Base-by-base conservation (phyloP, 345 rosid genomes). In the Bretschneidera sinensis region DNA sequence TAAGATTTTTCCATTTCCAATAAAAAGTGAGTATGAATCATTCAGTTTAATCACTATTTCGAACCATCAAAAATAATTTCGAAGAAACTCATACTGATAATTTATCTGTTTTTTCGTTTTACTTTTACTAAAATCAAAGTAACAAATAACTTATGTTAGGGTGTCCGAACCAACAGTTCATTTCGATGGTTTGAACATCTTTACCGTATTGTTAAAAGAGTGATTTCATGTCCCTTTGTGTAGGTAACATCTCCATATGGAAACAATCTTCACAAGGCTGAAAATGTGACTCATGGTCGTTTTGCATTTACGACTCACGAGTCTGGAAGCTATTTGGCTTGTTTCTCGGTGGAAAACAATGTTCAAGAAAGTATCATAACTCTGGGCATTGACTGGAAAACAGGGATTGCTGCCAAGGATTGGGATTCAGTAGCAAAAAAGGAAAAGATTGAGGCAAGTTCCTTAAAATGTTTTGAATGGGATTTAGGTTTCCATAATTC, bases 401-500 rank as follows among this genome's bases (percentile, higher is more conserved):
- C 59, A 39, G 99, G 99, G 58, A 84, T 90, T 15, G 85, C 92
- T 0, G 89, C 99, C 4, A 90, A 90, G 79, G 97, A 94, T 73
- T 94, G 99, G 99, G 96, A 89, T 17, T 84, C 97, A 28, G 92
- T 92, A 65, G 97, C 96, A 5, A 90, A 65, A 71, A 90, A 87
- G 62, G 96, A 94, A 70, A 87, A 94, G 72, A 85, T 94, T 43
- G 95, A 94, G 95, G 96, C 72, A 63, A 74, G 86, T 51, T 62
- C 60, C 59, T 18, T 31, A 17, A 43, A 34, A n/a, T n/a, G n/a
- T n/a, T n/a, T n/a, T n/a, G n/a, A n/a, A n/a, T n/a, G n/a, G n/a
- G n/a, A n/a, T 18, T 28, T 16, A 33, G 24, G 17, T 18, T 34
- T 62, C 53, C 17, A 4, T 21, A 5, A 18, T 33, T n/a, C n/a